A percentile compares a stretch with the other conserved stretches of the same genome.
Conservation (phyloP, 2,329 filamentous ascomycete genomes). For the Monosporascus sp. region DNA sequence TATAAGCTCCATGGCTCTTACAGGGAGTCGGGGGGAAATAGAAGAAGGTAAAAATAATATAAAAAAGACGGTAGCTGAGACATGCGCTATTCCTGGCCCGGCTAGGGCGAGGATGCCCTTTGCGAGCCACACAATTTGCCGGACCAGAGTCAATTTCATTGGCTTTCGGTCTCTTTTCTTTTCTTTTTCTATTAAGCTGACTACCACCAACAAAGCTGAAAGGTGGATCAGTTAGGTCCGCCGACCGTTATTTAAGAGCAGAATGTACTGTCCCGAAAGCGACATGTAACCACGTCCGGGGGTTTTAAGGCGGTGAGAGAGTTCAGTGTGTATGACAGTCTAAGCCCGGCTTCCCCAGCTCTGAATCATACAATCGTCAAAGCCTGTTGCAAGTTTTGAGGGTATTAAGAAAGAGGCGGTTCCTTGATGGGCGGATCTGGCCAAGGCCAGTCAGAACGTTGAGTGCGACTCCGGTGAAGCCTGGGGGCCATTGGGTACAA, state of each 20-base stretch:
- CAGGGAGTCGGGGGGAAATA: conserved; percentile 8
- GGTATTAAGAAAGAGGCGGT: not conserved
- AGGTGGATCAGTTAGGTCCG: conserved; percentile 16
- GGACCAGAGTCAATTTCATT: not conserved
- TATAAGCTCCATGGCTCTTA: conserved; percentile 17
- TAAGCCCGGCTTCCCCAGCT: not conserved
- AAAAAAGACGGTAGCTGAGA: conserved; percentile 1
- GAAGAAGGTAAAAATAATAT: not conserved
- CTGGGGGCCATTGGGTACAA: not conserved
- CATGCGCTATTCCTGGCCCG: not conserved
- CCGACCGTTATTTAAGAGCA: conserved; percentile 9
- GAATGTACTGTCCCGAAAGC: not conserved
- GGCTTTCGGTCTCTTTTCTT: conserved; percentile 4
- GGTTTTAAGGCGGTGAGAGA: not conserved
- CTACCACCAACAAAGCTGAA: conserved; percentile 19
- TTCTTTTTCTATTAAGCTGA: too few species aligned
- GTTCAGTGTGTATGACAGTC: not conserved
- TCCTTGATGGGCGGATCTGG: not conserved
- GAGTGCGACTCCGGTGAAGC: not conserved
- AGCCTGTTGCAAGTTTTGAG: not conserved
- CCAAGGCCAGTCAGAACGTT: not conserved
- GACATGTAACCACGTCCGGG: not conserved
- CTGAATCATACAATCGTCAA: not conserved
- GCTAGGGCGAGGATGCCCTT: not conserved
- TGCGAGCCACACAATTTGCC: not conserved